These are phyloP conservation scores for Geosmithia morbida DNA, from an alignment of 2,329 filamentous ascomycete species.

Conservation along the genomic window DNA sequence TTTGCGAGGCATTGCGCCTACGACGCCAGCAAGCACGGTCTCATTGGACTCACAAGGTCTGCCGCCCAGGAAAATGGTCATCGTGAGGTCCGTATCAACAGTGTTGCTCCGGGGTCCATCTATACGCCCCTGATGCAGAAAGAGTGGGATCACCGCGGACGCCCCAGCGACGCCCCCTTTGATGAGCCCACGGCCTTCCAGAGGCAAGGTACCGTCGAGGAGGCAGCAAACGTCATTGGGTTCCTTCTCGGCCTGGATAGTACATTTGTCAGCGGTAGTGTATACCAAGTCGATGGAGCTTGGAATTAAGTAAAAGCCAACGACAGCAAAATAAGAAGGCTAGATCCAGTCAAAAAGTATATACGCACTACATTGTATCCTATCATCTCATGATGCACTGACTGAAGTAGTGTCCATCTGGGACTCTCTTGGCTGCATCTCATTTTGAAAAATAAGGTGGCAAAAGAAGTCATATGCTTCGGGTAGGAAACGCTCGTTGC, in stretches of 20 bases:
- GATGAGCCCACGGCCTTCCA: conserved; percentile 25
- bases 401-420: too few relatives aligned
- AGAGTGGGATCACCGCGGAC: conserved; percentile 17
- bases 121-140: conserved; percentile 32
- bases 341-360: too few relatives aligned
- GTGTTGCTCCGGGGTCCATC: conserved; percentile 30
- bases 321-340: too few relatives aligned
- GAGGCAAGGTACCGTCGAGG: conserved; percentile 30
- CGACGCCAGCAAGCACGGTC: conserved; percentile 18
- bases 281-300: conserved; percentile 28
- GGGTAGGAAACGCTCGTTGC: too few relatives aligned
- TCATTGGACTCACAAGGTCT: conserved; percentile 16
- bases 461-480: too few relatives aligned
- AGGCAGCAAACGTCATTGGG: conserved; percentile 28
- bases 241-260: conserved; percentile 32
- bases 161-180: conserved; percentile 21
- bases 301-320: conserved; percentile 11
- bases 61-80: conserved; percentile 19
- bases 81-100: conserved; percentile 27
- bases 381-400: too few relatives aligned
- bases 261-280: conserved; percentile 28
- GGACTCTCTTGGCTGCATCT: too few relatives aligned
- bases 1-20: conserved; percentile 16
- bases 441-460: too few relatives aligned
- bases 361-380: too few relatives aligned